Evolutionary conservation across 2,329 filamentous ascomycete genomes (phyloP).

Genomic region (Talaromyces pinophilus): DNA sequence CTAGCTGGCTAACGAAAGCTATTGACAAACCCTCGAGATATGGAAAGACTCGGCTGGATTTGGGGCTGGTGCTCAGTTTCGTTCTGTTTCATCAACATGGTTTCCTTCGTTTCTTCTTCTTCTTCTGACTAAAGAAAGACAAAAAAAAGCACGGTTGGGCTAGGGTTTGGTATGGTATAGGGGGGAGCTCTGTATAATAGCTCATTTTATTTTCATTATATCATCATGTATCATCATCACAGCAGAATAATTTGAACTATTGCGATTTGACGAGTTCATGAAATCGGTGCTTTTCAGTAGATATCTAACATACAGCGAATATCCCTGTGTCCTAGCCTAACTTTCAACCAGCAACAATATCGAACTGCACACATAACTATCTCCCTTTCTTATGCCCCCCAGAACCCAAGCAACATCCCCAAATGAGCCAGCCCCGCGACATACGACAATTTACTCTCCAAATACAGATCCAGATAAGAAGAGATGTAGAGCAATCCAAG

Average conservation of each 20-base stretch:
- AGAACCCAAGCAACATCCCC: not conserved
- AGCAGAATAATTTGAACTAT: not conserved
- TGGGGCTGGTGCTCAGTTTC: conserved; percentile 12
- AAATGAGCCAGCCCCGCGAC: not conserved
- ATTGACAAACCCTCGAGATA: conserved; percentile 8
- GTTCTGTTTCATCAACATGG: conserved; percentile 2
- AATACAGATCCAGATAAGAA: not conserved
- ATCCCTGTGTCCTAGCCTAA: not conserved
- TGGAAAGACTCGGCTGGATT: conserved; percentile 11
- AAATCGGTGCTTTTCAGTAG: not conserved
- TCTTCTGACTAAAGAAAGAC: not conserved
- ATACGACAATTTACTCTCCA: not conserved
- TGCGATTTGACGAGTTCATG: not conserved
- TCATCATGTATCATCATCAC: conserved; percentile 1
- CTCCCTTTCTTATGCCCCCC: not conserved
- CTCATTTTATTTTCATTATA: not conserved
- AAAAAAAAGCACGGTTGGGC: conserved; percentile 2
- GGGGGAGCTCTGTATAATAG: conserved; percentile 8
- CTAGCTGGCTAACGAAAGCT: conserved; percentile 41
- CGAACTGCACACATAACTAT: not conserved
- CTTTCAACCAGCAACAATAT: not conserved
- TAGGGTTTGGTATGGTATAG: not conserved
- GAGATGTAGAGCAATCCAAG: not conserved
- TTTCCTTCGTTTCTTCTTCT: not conserved
- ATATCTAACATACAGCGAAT: not conserved